A percentile compares a stretch with the other conserved stretches of the same genome.
phyloP scores from a whole-genome alignment of 2,329 filamentous ascomycete genomes.

The Fusarium sp. region DNA sequence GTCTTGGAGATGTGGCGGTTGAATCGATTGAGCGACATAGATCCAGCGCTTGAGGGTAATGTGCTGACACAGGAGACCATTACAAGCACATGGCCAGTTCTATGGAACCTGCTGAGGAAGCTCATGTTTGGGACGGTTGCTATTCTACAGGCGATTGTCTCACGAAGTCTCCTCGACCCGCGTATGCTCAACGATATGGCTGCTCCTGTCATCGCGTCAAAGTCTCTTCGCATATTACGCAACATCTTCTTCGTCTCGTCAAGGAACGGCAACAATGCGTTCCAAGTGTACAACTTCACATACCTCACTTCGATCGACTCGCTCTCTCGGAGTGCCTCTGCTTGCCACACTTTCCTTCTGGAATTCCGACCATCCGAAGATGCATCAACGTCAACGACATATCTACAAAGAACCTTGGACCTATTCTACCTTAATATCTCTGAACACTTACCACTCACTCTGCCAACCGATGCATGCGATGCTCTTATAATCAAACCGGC shows the following conservation, averaged over 20 bases:
- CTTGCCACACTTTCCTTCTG: conserved; percentile 73
- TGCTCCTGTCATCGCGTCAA: conserved; percentile 73
- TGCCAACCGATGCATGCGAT: conserved; percentile 75
- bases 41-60: conserved; percentile 70
- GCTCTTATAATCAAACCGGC: conserved; percentile 78
- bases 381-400: conserved; percentile 34
- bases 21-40: conserved; percentile 77
- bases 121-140: conserved; percentile 80
- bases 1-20: conserved; percentile 78
- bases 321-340: conserved; percentile 73
- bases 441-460: conserved; percentile 79
- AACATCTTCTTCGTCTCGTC: conserved; percentile 85
- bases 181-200: conserved; percentile 53
- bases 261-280: conserved; percentile 75
- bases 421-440: conserved; percentile 89
- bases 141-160: conserved; percentile 77
- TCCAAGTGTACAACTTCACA: conserved; percentile 86
- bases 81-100: conserved; percentile 71
- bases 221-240: conserved; percentile 77
- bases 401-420: conserved; percentile 76
- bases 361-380: conserved; percentile 62
- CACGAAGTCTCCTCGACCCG: conserved; percentile 66
- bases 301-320: conserved; percentile 86
- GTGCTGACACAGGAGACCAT: conserved; percentile 72
- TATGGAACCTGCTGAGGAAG: conserved; percentile 81